These are phyloP conservation scores for Moricandia arvensis DNA, from an alignment of 345 rosid species.

Conservation along the genomic window DNA sequence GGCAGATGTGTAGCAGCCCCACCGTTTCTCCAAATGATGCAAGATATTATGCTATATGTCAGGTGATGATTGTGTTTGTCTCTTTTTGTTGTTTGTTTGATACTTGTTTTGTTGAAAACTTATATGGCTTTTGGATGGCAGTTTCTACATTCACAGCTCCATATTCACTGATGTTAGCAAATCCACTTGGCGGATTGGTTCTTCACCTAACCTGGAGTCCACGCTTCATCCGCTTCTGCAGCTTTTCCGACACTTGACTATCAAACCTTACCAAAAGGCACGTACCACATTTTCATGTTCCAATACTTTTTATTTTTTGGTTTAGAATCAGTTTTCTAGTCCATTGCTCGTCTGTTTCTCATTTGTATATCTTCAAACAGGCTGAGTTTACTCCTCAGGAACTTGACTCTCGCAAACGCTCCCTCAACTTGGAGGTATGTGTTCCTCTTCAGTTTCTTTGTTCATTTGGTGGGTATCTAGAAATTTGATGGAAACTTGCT, in stretches of 20 bases:
- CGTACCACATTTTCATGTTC: not conserved
- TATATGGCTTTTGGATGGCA: slow-evolving; percentile 27
- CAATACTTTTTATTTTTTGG: not conserved
- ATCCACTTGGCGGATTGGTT: slow-evolving; percentile 52
- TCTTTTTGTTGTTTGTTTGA: not conserved
- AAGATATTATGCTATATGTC: slow-evolving; percentile 53
- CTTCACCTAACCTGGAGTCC: slow-evolving; percentile 39
- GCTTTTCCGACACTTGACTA: slow-evolving; percentile 44
- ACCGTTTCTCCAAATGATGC: slow-evolving; percentile 43
- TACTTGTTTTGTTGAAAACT: slow-evolving; percentile 14
- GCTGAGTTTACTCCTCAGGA: slow-evolving; percentile 53
- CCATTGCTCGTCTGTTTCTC: slow-evolving; percentile 3
- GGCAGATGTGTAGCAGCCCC: slow-evolving; percentile 55
- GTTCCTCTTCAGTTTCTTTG: not conserved
- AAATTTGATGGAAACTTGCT: not conserved
- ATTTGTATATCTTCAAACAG: slow-evolving; percentile 30
- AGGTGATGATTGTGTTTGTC: slow-evolving; percentile 13
- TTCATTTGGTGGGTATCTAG: not conserved
- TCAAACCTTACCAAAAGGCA: slow-evolving; percentile 52
- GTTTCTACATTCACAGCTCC: slow-evolving; percentile 54
- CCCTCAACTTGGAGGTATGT: slow-evolving; percentile 40
- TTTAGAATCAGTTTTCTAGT: not conserved
- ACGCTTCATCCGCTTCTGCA: slow-evolving; percentile 49
- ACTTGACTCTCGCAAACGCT: slow-evolving; percentile 47
- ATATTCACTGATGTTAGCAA: slow-evolving; percentile 42